These are phyloP conservation scores for Domatiomyces catenatus DNA, from an alignment of 2,329 filamentous ascomycete genomes.

Conservation along the genomic window DNA sequence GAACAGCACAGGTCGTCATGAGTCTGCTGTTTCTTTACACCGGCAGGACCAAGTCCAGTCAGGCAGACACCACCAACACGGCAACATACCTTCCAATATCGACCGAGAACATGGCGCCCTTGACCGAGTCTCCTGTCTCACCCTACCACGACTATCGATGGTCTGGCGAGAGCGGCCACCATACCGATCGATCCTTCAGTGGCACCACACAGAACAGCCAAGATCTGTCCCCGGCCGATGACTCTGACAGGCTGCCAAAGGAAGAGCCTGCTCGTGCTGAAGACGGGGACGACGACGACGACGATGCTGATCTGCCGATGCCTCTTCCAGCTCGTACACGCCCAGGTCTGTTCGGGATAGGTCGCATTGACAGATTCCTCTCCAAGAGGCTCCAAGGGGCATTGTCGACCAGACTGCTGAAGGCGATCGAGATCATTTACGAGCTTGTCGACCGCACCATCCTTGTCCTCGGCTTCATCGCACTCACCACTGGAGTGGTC, in stretches of 20 bases:
- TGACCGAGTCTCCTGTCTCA: conserved; percentile 24
- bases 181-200: conserved; percentile 50
- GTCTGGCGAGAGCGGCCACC: conserved; percentile 59
- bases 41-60: conserved; percentile 28
- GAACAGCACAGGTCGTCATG: conserved; percentile 54
- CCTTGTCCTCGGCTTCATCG: conserved; percentile 60
- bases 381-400: conserved; percentile 28
- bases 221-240: conserved; percentile 45
- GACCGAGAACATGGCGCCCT: conserved; percentile 38
- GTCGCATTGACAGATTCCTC: conserved; percentile 27
- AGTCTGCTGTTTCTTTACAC: conserved; percentile 49
- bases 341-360: conserved; percentile 1
- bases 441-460: conserved; percentile 60
- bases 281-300: conserved; percentile 29
- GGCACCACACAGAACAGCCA: conserved; percentile 47
- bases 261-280: conserved; percentile 24
- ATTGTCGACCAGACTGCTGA: conserved; percentile 31
- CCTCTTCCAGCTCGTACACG: background rate
- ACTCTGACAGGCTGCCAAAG: conserved; percentile 31
- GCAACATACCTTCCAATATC: conserved; percentile 49
- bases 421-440: conserved; percentile 45
- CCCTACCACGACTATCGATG: conserved; percentile 36
- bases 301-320: conserved; percentile 26
- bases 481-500: conserved; percentile 55
- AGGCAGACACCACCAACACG: conserved; percentile 31